Base-by-base conservation (phyloP, 306 rosid genomes). In the Medicago lupulina region DNA sequence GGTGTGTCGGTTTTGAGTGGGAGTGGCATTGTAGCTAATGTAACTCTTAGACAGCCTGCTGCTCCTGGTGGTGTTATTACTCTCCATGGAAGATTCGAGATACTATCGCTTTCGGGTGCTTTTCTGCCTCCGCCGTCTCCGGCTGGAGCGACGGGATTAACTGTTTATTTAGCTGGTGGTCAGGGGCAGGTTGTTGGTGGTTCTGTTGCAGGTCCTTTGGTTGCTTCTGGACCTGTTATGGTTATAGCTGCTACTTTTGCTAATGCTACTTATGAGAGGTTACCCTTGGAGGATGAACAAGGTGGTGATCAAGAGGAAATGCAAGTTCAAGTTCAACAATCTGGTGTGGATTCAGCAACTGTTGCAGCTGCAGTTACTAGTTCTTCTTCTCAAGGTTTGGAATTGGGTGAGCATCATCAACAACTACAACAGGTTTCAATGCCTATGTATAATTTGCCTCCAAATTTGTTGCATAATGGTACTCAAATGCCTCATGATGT, bases 131-230 rank as follows among this genome's bases (percentile, higher is more conserved):
- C 89, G 4, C 97, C 98, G 1, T 90, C 97, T 1, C 98, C 95
- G 0, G 88, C 87, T 0, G 93, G 95, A 2, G 88, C 96, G 2
- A 83, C 86, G 0, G 91, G 93, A 0, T 67, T 95, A 2, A 85
- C 97, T 0, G 95, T 95, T 44, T 95, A 88, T 70, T 74, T 95
- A 13, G 87, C 96, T 1, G 98, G 97, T 1, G 97, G 92, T 4
- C 96, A 95, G 69, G 98, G 97, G 0, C 96, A 89, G 66, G 95
- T 95, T 10, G 96, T 95, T 0, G 98, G 98, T 0, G 97, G 98
- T 1, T n/a, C 86, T 1, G 96, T 95, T 0, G 85, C 79, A 0
- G 98, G 98, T 0, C 78, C 96, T 0, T 51, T 95, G 51, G 80
- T 90, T 43, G 97, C 98, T 1, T 88, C 96, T 0, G 98, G 96